Evolutionary conservation across 176 grass and related monocot genomes (phyloP).

Genomic region (Triticum aestivum): IWGSC_CS_RefSeq_v2.1 NC_057798.1:728910419-728910918

Average conservation of each 20-base stretch:
- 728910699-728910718: slow-evolving; percentile 63
- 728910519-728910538: neutral
- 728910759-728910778: slow-evolving; percentile 37
- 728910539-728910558: slow-evolving; percentile 9
- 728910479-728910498: neutral
- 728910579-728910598: slow-evolving; percentile 60
- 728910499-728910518: slow-evolving; percentile 5
- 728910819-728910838: slow-evolving; percentile 29
- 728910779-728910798: slow-evolving; percentile 42
- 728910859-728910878: slow-evolving; percentile 44
- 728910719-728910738: slow-evolving; percentile 73
- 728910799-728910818: slow-evolving; percentile 32
- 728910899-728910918: slow-evolving; percentile 63
- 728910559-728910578: slow-evolving; percentile 30
- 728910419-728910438: slow-evolving; percentile 44
- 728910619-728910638: slow-evolving; percentile 34
- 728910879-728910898: slow-evolving; percentile 41
- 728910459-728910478: slow-evolving; percentile 22
- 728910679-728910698: slow-evolving; percentile 50
- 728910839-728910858: slow-evolving; percentile 43
- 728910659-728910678: slow-evolving; percentile 48
- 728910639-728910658: slow-evolving; percentile 41
- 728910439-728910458: slow-evolving; percentile 41
- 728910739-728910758: slow-evolving; percentile 52
- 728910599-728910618: slow-evolving; percentile 38